Evolutionary conservation across 148 eudicot genomes (phyloP).

Genomic region (Heliamphora exappendiculata): DNA sequence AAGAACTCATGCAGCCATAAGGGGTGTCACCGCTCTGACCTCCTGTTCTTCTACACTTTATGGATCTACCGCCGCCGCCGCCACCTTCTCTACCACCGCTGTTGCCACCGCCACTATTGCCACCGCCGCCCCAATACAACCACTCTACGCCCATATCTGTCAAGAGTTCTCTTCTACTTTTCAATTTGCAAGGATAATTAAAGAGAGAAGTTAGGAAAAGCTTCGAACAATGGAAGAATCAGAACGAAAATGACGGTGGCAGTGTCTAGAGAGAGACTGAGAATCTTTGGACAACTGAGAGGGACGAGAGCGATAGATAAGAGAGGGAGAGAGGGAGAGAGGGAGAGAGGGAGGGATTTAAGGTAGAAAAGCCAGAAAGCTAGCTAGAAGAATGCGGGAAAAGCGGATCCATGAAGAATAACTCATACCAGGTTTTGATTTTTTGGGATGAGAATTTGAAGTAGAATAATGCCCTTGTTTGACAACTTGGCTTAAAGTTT

Average conservation of each 20-base stretch:
- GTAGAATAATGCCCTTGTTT: too few relatives aligned
- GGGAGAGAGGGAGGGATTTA: neutral
- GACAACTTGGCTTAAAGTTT: too few relatives aligned
- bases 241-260: slow-evolving; percentile 20
- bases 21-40: slow-evolving; percentile 5
- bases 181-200: neutral
- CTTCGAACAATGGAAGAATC: slow-evolving; percentile 3
- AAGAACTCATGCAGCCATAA: slow-evolving; percentile 59
- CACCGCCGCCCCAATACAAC: slow-evolving; percentile 42
- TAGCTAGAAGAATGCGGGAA: slow-evolving; percentile 2
- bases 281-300: neutral
- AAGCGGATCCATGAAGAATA: slow-evolving; percentile 19
- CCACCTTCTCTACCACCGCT: slow-evolving; percentile 29
- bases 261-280: neutral
- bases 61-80: slow-evolving; percentile 12
- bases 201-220: neutral
- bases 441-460: neutral
- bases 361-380: neutral
- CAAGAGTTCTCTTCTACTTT: neutral
- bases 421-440: neutral
- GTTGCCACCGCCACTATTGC: neutral
- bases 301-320: neutral
- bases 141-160: slow-evolving; percentile 60
- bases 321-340: neutral
- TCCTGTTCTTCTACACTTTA: neutral